These are phyloP conservation scores for Cyclanthera cordifolia DNA, from an alignment of 306 rosid genomes.

Conservation along the genomic window DNA sequence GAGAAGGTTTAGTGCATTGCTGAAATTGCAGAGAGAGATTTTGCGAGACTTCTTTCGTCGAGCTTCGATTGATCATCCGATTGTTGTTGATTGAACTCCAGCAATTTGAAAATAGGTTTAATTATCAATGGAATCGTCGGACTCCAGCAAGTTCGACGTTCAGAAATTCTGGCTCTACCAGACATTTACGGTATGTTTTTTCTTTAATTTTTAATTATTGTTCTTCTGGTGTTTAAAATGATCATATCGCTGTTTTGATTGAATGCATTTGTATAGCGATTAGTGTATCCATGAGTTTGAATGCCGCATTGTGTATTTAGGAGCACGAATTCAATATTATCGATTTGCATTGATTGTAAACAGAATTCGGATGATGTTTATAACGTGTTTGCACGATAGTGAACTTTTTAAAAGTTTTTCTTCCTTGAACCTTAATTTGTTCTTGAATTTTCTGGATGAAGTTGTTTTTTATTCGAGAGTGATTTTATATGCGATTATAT, in stretches of 20 bases:
- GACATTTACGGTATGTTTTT: constrained; percentile 58
- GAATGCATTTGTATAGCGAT: background rate
- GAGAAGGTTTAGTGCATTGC: constrained; percentile 1
- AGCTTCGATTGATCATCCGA: background rate
- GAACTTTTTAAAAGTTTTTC: background rate
- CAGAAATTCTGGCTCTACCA: constrained; percentile 94
- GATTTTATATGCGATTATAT: background rate
- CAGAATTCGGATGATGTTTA: background rate
- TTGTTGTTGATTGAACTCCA: constrained; percentile 21
- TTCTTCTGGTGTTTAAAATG: background rate
- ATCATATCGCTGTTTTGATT: background rate
- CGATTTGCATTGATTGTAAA: background rate
- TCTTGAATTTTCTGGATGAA: background rate
- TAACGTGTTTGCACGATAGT: background rate
- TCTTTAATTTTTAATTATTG: background rate
- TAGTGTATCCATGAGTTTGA: background rate
- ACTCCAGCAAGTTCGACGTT: constrained; percentile 34
- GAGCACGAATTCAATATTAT: background rate
- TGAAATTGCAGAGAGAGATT: background rate
- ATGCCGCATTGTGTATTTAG: background rate
- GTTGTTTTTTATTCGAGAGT: background rate
- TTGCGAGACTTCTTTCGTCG: background rate
- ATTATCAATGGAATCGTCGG: constrained; percentile 13
- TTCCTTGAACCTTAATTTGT: background rate
- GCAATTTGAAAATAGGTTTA: constrained; percentile 6